phyloP scores from a whole-genome alignment of 2,329 filamentous ascomycete species.

The Epichloe aotearoae region DNA sequence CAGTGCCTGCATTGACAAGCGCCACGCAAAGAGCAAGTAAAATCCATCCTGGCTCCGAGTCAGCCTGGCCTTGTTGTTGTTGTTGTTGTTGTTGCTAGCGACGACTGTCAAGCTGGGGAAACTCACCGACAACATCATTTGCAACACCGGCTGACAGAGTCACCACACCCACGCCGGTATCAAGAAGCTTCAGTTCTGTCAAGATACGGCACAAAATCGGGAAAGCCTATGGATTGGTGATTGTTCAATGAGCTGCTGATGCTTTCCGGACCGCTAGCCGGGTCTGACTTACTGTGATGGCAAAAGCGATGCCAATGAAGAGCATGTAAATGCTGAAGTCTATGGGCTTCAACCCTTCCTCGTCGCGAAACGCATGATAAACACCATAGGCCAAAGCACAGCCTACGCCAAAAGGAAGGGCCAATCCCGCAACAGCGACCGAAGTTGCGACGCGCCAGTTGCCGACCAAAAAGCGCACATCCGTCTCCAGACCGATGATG shows the following conservation, averaged over 20 bases:
- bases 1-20: conserved; percentile 75
- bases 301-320: conserved; percentile 86
- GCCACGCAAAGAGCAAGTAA: conserved; percentile 86
- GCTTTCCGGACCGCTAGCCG: not conserved
- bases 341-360: conserved; percentile 26
- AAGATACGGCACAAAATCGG: conserved; percentile 90
- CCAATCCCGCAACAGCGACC: conserved; percentile 69
- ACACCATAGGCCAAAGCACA: conserved; percentile 70
- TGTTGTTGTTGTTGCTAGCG: too few relatives aligned
- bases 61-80: not conserved
- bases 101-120: not conserved
- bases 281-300: conserved; percentile 50
- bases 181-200: conserved; percentile 75
- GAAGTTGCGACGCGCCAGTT: conserved; percentile 72
- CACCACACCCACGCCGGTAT: conserved; percentile 74
- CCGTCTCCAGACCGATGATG: conserved; percentile 76
- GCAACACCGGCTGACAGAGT: conserved; percentile 82
- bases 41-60: conserved; percentile 47
- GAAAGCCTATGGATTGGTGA: conserved; percentile 36
- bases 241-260: not conserved
- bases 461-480: conserved; percentile 59
- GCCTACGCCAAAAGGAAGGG: conserved; percentile 70
- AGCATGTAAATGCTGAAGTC: conserved; percentile 42
- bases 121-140: conserved; percentile 54
- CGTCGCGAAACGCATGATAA: conserved; percentile 54